A percentile compares a stretch with the other conserved stretches of the same genome.
Evolutionary conservation across 305 asterid species (phyloP).

Genomic region (Solanum hybrid): DNA sequence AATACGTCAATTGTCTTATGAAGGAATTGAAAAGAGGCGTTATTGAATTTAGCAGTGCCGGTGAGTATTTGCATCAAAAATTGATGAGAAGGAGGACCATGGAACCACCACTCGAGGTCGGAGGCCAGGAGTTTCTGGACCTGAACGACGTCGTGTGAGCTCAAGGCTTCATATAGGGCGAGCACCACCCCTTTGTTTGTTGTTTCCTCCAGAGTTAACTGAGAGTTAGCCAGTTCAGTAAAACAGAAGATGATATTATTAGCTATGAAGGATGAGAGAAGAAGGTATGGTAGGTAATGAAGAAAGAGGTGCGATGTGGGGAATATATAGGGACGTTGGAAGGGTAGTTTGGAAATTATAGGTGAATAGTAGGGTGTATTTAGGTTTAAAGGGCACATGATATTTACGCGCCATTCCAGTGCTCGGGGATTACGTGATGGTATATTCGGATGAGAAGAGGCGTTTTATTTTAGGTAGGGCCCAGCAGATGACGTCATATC

Average conservation of each 20-base stretch:
- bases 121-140: conserved; percentile 67
- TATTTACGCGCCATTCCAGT: neutral
- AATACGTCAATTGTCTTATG: conserved; percentile 59
- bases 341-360: neutral
- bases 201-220: conserved; percentile 73
- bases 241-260: neutral
- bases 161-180: conserved; percentile 95
- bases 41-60: conserved; percentile 22
- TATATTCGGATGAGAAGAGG: neutral
- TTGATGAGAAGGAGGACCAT: conserved; percentile 94
- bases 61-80: conserved; percentile 89
- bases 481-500: neutral
- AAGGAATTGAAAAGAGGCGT: conserved; percentile 32
- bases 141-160: conserved; percentile 45
- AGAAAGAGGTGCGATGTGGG: neutral
- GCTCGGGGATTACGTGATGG: neutral
- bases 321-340: neutral
- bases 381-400: neutral
- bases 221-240: conserved; percentile 69
- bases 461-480: neutral
- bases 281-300: neutral
- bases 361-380: neutral
- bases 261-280: neutral
- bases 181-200: conserved; percentile 67
- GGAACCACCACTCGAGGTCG: conserved; percentile 99